Evolutionary conservation across 106 monocot species (phyloP), one percentile per base, ranked within the genome.

Genomic region (Allium sativum): DNA sequence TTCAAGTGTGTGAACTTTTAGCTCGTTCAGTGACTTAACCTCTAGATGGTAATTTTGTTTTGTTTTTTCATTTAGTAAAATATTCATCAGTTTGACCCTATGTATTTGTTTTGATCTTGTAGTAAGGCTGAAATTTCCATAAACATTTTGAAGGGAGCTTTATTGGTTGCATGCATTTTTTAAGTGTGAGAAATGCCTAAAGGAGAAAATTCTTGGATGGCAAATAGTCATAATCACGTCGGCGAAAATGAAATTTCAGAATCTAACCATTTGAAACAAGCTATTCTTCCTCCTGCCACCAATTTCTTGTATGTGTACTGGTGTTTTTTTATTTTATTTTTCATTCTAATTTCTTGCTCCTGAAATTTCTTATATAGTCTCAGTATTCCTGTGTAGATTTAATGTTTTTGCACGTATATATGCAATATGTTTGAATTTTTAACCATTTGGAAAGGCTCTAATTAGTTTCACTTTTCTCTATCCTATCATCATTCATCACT

Each of bases 211-310:
- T 14, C 40, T 22, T 68, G 44, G 77, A 84, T 89, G 84, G 78
- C 70, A 44, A 42, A 65, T 42, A 55, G 71, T 70, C 69, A 70
- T n/a, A 73, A 71, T 51, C 31, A 31, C 5, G 71, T 79, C 57
- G 73, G 81, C 56, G 79, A 73, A 72, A 69, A 64, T 53, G 77
- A 70, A 9, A 52, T 76, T 61, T 79, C 82, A 52, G 72, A 74
- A 40, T 74, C 80, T 40, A 76, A 70, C 14, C 78, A 83, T 71
- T 79, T 84, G 65, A 69, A 48, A 59, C 88, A 78, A 43, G 42
- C 60, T 43, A 13, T 43, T 44, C 69, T 70, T 31, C 17, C 79
- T 67, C 18, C 82, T 56, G 65, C 75, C 42, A 55, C 73, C 16
- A 73, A 75, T 78, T 79, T 84, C 78, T 78, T 78, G 77, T 81